phyloP scores from a whole-genome alignment of 371 early-diverging fungal species.

The Lichtheimia hyalospora region DNA sequence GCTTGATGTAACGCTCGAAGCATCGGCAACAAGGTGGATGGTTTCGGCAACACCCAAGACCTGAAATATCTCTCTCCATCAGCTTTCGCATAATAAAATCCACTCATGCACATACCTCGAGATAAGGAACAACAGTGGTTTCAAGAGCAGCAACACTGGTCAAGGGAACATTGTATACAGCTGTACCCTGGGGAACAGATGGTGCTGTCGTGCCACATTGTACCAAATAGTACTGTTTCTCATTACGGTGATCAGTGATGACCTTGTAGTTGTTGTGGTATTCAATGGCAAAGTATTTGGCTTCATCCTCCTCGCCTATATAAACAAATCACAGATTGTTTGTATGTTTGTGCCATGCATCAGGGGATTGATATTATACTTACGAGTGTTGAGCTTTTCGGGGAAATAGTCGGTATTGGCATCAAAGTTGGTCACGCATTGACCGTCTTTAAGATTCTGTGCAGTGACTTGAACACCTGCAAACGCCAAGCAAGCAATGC shows the following conservation, averaged over 20 bases:
- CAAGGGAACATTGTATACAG: slow-evolving; percentile 60
- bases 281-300: slow-evolving; percentile 54
- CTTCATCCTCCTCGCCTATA: slow-evolving; percentile 27
- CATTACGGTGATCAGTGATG: slow-evolving; percentile 46
- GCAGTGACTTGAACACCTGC: slow-evolving; percentile 18
- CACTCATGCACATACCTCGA: slow-evolving; percentile 46
- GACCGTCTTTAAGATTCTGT: slow-evolving; percentile 35
- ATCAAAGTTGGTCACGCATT: slow-evolving; percentile 43
- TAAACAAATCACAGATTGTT: no score
- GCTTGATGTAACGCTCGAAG: slow-evolving; percentile 59
- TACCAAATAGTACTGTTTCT: slow-evolving; percentile 54
- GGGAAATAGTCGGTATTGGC: slow-evolving; percentile 57
- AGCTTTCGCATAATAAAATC: no score
- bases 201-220: slow-evolving; percentile 73
- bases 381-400: slow-evolving; percentile 50
- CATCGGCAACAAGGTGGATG: slow-evolving; percentile 56
- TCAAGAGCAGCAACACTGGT: slow-evolving; percentile 57
- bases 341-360: no score
- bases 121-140: slow-evolving; percentile 64
- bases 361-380: slow-evolving; percentile 4
- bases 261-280: slow-evolving; percentile 71
- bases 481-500: slow-evolving; percentile 9
- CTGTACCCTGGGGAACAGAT: slow-evolving; percentile 46
- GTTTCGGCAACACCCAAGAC: slow-evolving; percentile 64
- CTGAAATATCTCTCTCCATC: slow-evolving; percentile 13